Evolutionary conservation across 2,329 filamentous ascomycete genomes (phyloP), one percentile per base, ranked within the genome.

Genomic region (Aspergillaceae sp.): DNA sequence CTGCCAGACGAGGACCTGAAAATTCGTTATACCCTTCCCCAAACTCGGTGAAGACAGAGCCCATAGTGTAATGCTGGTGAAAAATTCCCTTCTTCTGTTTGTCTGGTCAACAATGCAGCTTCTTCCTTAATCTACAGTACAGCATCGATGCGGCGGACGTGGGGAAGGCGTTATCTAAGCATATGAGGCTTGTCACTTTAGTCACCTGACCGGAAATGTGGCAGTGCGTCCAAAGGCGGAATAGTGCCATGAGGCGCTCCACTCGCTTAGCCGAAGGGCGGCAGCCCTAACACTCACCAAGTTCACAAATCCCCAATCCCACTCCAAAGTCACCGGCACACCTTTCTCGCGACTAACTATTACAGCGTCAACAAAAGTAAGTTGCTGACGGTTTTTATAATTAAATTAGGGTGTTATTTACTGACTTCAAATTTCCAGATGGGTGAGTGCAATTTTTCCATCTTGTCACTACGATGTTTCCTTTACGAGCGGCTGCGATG

Each of bases 41-140:
- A 64, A 95, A 94, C 49, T 86, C 80, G 37, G 74, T 71, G 58
- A 94, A 85, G 43, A 92, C 71, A 44, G 75, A 70, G 60, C 90
- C 82, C 88, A 94, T 90, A 45, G 53, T 66, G 27, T 3, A 38
- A 11, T 38, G 19, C 26, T 27, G 5, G 36, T 19, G 36, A 38
- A 27, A 26, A 38, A 6, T 32, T 11, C 41, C 33, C n/a, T 26
- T 19, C 19, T 19, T 19, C 19, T 8, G 6, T 30, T 28, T 41
- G n/a, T 29, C 40, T 29, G 9, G 27, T 32, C 40, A 32, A 6
- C 30, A 32, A 32, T 38, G 35, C 35, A 9, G 7, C 27, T 46
- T 5, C 8, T 32, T 6, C 30, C 8, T 9, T 32, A 19, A 2
- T 19, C 19, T 19, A 19, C 19, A 19, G 30, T 38, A 19, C 11